phyloP scores from a whole-genome alignment of 2,329 filamentous ascomycete species.

The Tolypocladium guangdongense region DNA sequence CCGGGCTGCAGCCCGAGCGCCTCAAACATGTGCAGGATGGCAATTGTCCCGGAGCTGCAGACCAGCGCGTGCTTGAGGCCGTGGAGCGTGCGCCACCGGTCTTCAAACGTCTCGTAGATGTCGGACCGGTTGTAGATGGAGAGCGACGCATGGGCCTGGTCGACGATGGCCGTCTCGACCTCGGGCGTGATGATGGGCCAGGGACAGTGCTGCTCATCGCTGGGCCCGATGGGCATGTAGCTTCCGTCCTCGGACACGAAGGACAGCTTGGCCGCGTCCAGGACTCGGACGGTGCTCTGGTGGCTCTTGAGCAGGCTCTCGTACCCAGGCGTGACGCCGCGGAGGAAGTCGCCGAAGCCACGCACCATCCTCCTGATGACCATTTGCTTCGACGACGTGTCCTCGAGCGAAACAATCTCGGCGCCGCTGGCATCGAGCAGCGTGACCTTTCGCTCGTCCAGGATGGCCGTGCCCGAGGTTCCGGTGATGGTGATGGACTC shows the following conservation, averaged over 20 bases:
- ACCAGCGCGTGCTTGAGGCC: neutral
- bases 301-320: neutral
- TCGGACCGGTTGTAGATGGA: conserved; percentile 1
- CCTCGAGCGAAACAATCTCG: neutral
- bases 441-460: neutral
- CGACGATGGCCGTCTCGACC: neutral
- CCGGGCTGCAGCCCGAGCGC: neutral
- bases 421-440: neutral
- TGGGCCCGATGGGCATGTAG: neutral
- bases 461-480: neutral
- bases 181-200: neutral
- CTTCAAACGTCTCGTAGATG: neutral
- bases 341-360: neutral
- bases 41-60: neutral
- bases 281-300: neutral
- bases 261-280: neutral
- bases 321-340: neutral
- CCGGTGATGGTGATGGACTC: neutral
- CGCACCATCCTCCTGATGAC: neutral
- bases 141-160: neutral
- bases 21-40: neutral
- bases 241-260: neutral
- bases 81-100: neutral
- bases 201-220: neutral
- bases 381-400: neutral